Evolutionary conservation across 2,329 filamentous ascomycete genomes (phyloP), one percentile per base, ranked within the genome.

Genomic region (Paraphoma sp.): DNA sequence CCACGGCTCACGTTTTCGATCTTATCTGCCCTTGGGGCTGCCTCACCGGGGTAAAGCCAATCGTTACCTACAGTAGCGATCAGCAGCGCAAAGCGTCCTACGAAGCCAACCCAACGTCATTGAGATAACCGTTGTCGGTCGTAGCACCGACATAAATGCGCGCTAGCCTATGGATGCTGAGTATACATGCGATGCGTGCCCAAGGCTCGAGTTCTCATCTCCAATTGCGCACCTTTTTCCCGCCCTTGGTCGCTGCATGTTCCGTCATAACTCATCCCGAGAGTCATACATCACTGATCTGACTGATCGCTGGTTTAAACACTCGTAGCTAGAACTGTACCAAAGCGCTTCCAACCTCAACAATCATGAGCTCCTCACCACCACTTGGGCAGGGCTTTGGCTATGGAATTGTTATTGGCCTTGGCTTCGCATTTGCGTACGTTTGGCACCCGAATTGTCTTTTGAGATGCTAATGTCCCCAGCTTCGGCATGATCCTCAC

Each of bases 401-500:
- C 69, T 93, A 93, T 84, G 90, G 89, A 69, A 88, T 93, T 64
- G 86, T 93, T 48, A 78, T 93, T 33, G 90, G 90, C 16, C 77
- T 93, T 14, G 90, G 91, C 17, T 87, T 90, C 67, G 83, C 85
- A 28, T 93, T 93, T 77, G 88, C 90, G 76, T 80, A 69, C 62
- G 77, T 74, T 38, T 12, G 14, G 16, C 42, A 10, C 33, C 8
- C 23, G 23, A 23, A 23, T 2, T 23, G 23, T 5, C 5, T 23
- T 23, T 2, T 23, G 3, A 23, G 5, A 23, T 14, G 33, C 57
- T 71, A 47, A 72, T 48, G 10, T 41, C 43, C 7, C 29, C 50
- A 78, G 76, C 40, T 79, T 93, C 56, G 86, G 88, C 58, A 91
- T 91, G 89, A 90, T 90, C 68, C 78, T 86, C 51, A 88, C 88